These are phyloP conservation scores for Cutaneotrichosporon arboriforme DNA, from an alignment of 1,284 basidiomycete genomes.

Conservation along the genomic window DNA sequence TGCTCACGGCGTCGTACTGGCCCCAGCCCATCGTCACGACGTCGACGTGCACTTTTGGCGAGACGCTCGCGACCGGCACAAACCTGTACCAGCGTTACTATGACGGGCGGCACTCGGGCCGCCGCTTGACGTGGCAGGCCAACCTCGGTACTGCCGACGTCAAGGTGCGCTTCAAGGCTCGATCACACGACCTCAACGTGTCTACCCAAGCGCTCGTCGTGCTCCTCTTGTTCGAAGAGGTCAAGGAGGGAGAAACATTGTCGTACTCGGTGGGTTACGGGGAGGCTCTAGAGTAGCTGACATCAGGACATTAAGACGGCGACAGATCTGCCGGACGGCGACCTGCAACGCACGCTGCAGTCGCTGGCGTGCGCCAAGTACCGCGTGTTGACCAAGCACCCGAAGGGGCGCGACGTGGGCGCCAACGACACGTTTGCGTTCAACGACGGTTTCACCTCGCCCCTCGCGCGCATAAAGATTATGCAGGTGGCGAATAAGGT, in stretches of 20 bases:
- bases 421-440: constrained; percentile 78
- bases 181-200: constrained; percentile 85
- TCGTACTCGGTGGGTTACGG: constrained; percentile 19
- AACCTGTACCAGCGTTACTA: constrained; percentile 87
- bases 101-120: constrained; percentile 77
- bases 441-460: constrained; percentile 72
- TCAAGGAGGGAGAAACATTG: constrained; percentile 62
- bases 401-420: constrained; percentile 75
- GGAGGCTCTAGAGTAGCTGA: not conserved
- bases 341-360: constrained; percentile 86
- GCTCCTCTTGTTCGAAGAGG: constrained; percentile 77
- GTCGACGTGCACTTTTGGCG: constrained; percentile 61
- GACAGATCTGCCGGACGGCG: constrained; percentile 67
- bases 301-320: constrained; percentile 54
- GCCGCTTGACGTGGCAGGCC: constrained; percentile 89
- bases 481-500: constrained; percentile 79
- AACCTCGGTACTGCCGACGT: constrained; percentile 90
- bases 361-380: constrained; percentile 96
- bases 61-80: constrained; percentile 59
- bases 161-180: constrained; percentile 69
- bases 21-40: constrained; percentile 59
- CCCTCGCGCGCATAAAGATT: constrained; percentile 89
- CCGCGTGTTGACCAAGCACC: constrained; percentile 87
- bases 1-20: constrained; percentile 93
- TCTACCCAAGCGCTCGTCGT: constrained; percentile 87